These are phyloP conservation scores for Cytospora mali DNA, from an alignment of 2,329 filamentous ascomycete genomes.

Conservation along the genomic window DNA sequence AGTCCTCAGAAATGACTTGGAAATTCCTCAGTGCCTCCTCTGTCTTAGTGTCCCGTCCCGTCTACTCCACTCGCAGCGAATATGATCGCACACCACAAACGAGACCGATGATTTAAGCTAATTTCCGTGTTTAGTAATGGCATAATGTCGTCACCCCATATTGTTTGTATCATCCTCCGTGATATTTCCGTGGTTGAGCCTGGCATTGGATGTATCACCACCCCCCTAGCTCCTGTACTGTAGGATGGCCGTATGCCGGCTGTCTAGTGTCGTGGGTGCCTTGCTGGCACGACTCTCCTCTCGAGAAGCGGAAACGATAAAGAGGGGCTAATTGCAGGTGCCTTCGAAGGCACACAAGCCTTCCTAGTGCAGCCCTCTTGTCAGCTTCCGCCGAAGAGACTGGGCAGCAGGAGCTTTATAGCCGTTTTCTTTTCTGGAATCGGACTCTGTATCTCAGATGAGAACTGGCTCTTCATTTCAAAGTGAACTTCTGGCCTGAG, in stretches of 20 bases:
- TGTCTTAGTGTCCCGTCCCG: neutral
- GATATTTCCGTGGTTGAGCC: neutral
- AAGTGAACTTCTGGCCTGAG: constrained; percentile 62
- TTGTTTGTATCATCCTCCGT: neutral
- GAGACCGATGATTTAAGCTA: neutral
- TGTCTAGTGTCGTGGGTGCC: neutral
- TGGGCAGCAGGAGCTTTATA: neutral
- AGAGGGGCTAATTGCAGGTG: neutral
- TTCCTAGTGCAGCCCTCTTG: neutral
- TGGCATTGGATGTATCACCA: neutral
- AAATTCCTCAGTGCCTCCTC: neutral
- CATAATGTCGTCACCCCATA: neutral
- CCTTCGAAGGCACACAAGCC: neutral
- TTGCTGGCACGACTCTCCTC: neutral
- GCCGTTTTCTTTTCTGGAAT: neutral
- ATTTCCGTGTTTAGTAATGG: neutral
- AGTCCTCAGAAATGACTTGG: neutral
- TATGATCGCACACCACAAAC: neutral
- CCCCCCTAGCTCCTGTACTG: neutral
- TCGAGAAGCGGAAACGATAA: neutral
- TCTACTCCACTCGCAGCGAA: neutral
- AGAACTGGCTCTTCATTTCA: constrained; percentile 50
- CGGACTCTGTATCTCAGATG: neutral
- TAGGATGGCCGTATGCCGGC: neutral
- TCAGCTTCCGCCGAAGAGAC: neutral